These are phyloP conservation scores for Trypanosoma avium DNA, from an alignment of 208 protist genomes.

Conservation along the genomic window DNA sequence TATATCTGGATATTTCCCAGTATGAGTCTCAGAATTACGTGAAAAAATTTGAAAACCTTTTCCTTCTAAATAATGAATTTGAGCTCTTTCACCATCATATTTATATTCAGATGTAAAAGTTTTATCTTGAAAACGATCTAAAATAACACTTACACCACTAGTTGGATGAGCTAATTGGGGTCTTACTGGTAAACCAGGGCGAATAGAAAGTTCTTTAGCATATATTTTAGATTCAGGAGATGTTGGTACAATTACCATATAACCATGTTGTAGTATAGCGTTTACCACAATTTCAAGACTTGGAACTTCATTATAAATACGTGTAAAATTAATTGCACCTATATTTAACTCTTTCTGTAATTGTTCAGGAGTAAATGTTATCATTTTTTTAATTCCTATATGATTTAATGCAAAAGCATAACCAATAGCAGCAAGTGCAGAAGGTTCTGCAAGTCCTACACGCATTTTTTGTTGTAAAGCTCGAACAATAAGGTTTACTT, in stretches of 20 bases:
- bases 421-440: conserved; percentile 93
- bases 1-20: conserved; percentile 98
- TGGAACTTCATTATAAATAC: conserved; percentile 83
- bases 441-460: conserved; percentile 97
- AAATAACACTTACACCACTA: conserved; percentile 89
- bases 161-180: conserved; percentile 99
- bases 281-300: conserved; percentile 79
- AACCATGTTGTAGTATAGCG: conserved; percentile 70
- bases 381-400: conserved; percentile 37
- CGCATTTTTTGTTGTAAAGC: conserved; percentile 97
- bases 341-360: conserved; percentile 72
- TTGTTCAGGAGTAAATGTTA: conserved; percentile 41
- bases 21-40: conserved; percentile 98
- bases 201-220: conserved; percentile 64
- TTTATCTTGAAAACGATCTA: conserved; percentile 78
- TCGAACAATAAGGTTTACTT: conserved; percentile 96
- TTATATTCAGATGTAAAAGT: conserved; percentile 99
- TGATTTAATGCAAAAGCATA: conserved; percentile 91
- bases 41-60: conserved; percentile 95
- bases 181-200: conserved; percentile 95
- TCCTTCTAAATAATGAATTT: conserved; percentile 90
- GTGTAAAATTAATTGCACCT: conserved; percentile 50
- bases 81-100: conserved; percentile 99
- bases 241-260: conserved; percentile 68
- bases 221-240: conserved; percentile 39